A percentile compares a stretch with the other conserved stretches of the same genome.
These are phyloP conservation scores for Cryptococcus sp. DNA, from an alignment of 1,284 basidiomycete genomes.

Conservation along the genomic window DNA sequence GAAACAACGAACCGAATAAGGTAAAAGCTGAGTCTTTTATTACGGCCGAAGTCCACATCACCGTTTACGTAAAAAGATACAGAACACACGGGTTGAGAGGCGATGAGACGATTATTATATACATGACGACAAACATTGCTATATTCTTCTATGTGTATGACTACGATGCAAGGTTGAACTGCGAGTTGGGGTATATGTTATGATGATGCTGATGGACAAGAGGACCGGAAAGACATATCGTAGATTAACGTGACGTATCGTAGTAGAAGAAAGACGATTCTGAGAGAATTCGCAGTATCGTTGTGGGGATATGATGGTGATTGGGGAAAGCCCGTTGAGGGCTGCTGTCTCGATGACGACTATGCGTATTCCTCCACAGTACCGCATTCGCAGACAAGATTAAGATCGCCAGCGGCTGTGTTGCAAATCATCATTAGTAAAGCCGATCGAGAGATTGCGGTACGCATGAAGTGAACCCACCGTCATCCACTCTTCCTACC, in stretches of 20 bases:
- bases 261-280: not conserved
- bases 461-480: conserved; percentile 57
- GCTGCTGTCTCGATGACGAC: not conserved
- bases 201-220: not conserved
- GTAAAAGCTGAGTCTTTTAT: too few relatives aligned
- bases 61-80: too few relatives aligned
- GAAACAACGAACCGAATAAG: too few relatives aligned
- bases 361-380: conserved; percentile 71
- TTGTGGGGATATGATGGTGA: not conserved
- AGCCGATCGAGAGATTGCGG: not conserved
- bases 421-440: not conserved
- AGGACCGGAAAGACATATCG: not conserved
- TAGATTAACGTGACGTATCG: not conserved
- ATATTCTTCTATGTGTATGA: too few relatives aligned
- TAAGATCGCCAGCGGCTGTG: conserved; percentile 51
- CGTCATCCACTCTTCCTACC: conserved; percentile 86
- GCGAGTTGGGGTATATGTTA: conserved; percentile 13
- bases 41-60: too few relatives aligned
- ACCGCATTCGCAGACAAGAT: conserved; percentile 74
- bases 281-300: not conserved
- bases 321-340: conserved; percentile 2
- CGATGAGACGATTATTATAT: too few relatives aligned
- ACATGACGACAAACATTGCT: too few relatives aligned
- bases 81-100: too few relatives aligned
- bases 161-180: conserved; percentile 24